These are phyloP conservation scores for Citeromyces matritensis DNA, from an alignment of 805 yeast genomes.

Conservation along the genomic window DNA sequence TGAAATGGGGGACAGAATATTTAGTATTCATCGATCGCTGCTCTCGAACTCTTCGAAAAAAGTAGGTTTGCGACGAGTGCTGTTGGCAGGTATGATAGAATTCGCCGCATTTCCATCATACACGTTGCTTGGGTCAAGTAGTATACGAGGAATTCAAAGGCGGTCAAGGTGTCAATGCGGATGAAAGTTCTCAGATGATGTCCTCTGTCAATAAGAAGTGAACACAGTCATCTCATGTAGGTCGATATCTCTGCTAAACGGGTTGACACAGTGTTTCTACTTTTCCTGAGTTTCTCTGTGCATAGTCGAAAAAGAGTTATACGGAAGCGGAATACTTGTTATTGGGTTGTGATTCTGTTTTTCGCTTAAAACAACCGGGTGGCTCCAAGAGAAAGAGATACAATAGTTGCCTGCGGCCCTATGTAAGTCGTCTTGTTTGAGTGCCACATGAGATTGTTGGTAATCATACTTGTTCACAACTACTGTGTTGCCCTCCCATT, in stretches of 20 bases:
- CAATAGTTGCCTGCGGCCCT: slow-evolving; percentile 61
- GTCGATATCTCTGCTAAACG: slow-evolving; percentile 21
- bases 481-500: slow-evolving; percentile 40
- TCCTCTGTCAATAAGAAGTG: no score
- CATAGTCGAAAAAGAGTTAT: slow-evolving; percentile 59
- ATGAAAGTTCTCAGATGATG: no score
- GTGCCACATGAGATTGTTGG: slow-evolving; percentile 54
- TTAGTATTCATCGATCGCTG: no score
- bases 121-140: no score
- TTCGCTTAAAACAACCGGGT: slow-evolving; percentile 47
- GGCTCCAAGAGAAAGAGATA: slow-evolving; percentile 55
- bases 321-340: slow-evolving; percentile 47
- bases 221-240: slow-evolving; percentile 29
- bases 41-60: no score
- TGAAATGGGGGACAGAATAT: no score
- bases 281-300: slow-evolving; percentile 70
- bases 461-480: slow-evolving; percentile 40
- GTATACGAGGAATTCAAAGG: no score
- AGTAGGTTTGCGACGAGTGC: no score
- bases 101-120: no score
- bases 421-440: slow-evolving; percentile 58
- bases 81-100: no score
- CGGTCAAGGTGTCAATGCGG: no score
- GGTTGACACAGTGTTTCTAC: slow-evolving; percentile 50
- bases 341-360: slow-evolving; percentile 13